Evolutionary conservation across 371 early-diverging fungal genomes (phyloP).

Genomic region (Rhizopus stolonifer): DNA sequence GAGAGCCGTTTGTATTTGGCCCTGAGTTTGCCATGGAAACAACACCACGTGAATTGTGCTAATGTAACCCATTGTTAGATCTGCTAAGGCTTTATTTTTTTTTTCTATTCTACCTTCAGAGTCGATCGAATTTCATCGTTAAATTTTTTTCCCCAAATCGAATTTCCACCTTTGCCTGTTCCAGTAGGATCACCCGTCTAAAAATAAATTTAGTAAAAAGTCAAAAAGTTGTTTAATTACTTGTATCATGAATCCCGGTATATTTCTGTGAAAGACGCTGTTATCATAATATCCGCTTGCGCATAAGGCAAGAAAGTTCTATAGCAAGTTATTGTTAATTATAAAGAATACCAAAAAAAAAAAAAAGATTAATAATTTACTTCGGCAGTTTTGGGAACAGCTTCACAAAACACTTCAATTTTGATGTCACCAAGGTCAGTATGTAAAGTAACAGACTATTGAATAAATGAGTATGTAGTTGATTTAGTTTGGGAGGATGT

Average conservation of each 20-base stretch:
- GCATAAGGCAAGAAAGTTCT: slow-evolving; percentile 95
- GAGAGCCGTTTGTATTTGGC: slow-evolving; percentile 88
- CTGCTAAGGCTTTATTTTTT: background rate
- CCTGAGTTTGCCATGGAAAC: slow-evolving; percentile 95
- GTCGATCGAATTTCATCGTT: slow-evolving; percentile 86
- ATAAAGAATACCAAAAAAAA: background rate
- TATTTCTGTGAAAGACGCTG: slow-evolving; percentile 83
- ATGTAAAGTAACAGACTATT: slow-evolving; percentile 76
- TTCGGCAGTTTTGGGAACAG: slow-evolving; percentile 83
- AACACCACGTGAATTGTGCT: slow-evolving; percentile 88
- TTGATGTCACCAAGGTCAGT: slow-evolving; percentile 94
- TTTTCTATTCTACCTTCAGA: slow-evolving; percentile 60
- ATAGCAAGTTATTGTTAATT: background rate
- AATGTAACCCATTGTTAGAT: background rate
- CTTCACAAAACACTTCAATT: slow-evolving; percentile 79
- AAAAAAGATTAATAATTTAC: slow-evolving; percentile 34
- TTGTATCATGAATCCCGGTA: slow-evolving; percentile 91
- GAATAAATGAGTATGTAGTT: background rate
- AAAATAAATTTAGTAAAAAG: background rate
- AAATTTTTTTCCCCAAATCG: slow-evolving; percentile 86
- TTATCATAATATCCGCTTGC: slow-evolving; percentile 92
- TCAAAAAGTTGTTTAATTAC: slow-evolving; percentile 32
- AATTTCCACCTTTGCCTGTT: slow-evolving; percentile 86
- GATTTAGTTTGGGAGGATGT: background rate
- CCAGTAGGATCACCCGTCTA: slow-evolving; percentile 91